Evolutionary conservation across 2,329 filamentous ascomycete genomes (phyloP), one percentile per base, ranked within the genome.

Genomic region (Talaromyces sp.): DNA sequence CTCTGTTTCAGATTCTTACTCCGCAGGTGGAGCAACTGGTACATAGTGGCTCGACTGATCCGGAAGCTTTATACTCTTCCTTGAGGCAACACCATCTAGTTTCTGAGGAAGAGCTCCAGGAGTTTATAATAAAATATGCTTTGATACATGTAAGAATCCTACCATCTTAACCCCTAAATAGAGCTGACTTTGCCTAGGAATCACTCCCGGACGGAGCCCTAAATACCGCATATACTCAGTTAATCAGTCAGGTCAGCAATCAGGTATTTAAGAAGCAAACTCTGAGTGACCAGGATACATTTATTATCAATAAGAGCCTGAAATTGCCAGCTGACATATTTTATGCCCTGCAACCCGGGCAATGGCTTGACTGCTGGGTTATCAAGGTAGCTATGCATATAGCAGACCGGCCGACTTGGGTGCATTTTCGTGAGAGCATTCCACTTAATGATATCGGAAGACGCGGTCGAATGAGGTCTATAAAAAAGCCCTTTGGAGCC

Each of bases 71-170:
- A 13, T 63, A 63, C n/a, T 43, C 7, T 16, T 14, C 39, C 35
- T 60, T 60, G 9, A 45, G 14, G 27, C 13, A 60, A 9, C 14
- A 47, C 16, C 7, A 35, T 33, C 22, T 60, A 8, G 9, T 60
- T 24, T 60, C 57, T 33, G 13, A 60, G 16, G 11, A 61, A 37
- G 65, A 70, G 47, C 66, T 68, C 48, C 43, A 71, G 60, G 65
- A 48, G 43, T 62, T 72, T 59, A 60, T 67, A 68, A 63, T 33
- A 65, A 63, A 63, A 41, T 65, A 70, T 58, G 64, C 62, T 56
- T 54, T 43, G 60, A 64, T 59, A 22, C 24, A 64, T 35, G 67
- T 58, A 14, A 58, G 35, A 41, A 19, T 43, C n/a, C 35, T 47
- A 22, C 7, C 7, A 47, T 47, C 19, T 47, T 11, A 22, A 22